Evolutionary conservation across 345 rosid genomes (phyloP).

Genomic region (Salix brachista): DNA sequence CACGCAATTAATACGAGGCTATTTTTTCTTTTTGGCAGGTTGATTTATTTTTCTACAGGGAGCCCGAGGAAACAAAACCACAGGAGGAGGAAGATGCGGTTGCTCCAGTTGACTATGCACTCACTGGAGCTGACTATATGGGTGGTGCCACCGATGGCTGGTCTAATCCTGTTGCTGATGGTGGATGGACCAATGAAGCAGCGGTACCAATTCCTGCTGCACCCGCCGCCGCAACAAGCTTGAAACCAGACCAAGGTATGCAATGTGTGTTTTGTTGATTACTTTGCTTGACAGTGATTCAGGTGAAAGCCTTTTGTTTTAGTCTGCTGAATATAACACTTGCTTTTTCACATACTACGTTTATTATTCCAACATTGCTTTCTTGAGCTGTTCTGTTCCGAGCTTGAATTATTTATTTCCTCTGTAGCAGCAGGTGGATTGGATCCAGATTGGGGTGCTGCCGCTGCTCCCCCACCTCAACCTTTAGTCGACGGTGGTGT

Average conservation of each 20-base stretch:
- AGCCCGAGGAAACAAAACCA: slow-evolving; percentile 24
- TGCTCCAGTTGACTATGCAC: slow-evolving; percentile 29
- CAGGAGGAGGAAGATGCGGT: slow-evolving; percentile 27
- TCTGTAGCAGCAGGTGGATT: neutral
- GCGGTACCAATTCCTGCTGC: slow-evolving; percentile 44
- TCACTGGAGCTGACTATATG: slow-evolving; percentile 33
- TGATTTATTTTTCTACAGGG: slow-evolving; percentile 25
- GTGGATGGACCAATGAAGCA: slow-evolving; percentile 52
- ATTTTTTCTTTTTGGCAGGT: slow-evolving; percentile 9
- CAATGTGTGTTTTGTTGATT: neutral
- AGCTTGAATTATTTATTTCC: neutral
- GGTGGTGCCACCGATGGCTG: slow-evolving; percentile 36
- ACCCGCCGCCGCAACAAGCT: slow-evolving; percentile 35
- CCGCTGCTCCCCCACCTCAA: neutral
- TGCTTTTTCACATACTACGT: neutral
- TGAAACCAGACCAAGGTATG: slow-evolving; percentile 34
- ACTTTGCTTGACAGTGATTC: neutral
- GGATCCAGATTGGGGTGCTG: neutral
- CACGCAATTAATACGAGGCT: neutral
- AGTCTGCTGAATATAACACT: neutral
- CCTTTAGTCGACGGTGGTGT: neutral
- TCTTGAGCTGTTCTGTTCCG: neutral
- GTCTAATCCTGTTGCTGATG: slow-evolving; percentile 46
- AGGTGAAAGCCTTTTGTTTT: neutral
- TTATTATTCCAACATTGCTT: neutral